Base-by-base conservation (phyloP, 345 rosid genomes). In the Anacardium occidentale region DNA sequence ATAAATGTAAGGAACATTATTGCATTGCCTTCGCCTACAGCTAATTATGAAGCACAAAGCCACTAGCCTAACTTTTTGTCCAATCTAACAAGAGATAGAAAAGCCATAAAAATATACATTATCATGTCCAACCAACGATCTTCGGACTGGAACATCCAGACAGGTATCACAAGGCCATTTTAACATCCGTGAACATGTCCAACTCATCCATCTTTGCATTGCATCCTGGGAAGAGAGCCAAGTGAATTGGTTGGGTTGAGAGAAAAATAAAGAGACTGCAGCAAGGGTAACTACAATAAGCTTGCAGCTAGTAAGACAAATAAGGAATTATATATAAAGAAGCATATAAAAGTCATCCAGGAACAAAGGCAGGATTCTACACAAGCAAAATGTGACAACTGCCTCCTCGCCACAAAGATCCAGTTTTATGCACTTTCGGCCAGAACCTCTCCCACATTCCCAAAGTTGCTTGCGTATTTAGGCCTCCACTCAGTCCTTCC, bases 401-500 rank as follows among this genome's bases (percentile, higher is more conserved):
- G 76, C 80, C 69, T 52, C 26, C 57, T 67, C 9, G 66, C 76
- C 55, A 76, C 51, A 50, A 59, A 62, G 9, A 37, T 67, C 7
- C 1, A 17, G 9, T 51, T 14, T 70, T 81, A 87, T 7, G 84
- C 78, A 44, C 72, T 80, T 71, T 60, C 83, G 0, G 77, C 84
- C 0, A 88, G 84, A 67, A 83, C 66, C 79, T 80, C 82, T 53
- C 80, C 87, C 62, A 73, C 40, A 51, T 22, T 75, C 24, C 82
- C 85, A 62, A 77, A 71, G 77, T 77, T 68, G 75, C 72, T 76
- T 59, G 73, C 78, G 63, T 62, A 18, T 75, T 96, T 96, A 2
- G 88, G 89, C 78, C 96, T 93, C 99, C 99, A 96, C 70, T 78
- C 81, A 0, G 97, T 96, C 78, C 98, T 79, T 75, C 90, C 98